These are phyloP conservation scores for Fraxinus anomala DNA, from an alignment of 257 asterid genomes.

Conservation along the genomic window DNA sequence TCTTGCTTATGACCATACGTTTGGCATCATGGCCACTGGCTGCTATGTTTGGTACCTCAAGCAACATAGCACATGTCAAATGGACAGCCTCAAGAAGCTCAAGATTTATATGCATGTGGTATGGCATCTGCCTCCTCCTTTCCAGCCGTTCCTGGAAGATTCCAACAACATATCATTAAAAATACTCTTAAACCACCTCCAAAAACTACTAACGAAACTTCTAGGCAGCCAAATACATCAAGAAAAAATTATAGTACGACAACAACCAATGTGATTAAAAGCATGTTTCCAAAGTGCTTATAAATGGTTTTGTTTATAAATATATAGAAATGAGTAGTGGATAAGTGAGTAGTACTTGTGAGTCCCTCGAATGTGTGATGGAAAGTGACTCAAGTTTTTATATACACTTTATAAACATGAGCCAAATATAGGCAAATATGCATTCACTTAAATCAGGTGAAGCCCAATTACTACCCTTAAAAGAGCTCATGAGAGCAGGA, in stretches of 20 bases:
- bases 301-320: too few species aligned
- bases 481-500: neutral
- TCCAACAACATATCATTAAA: neutral
- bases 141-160: slow-evolving; percentile 77
- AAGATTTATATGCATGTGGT: slow-evolving; percentile 96
- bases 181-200: neutral
- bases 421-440: neutral
- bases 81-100: slow-evolving; percentile 98
- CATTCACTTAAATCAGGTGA: neutral
- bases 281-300: too few species aligned
- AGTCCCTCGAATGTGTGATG: too few species aligned
- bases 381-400: too few species aligned
- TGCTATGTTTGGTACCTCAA: slow-evolving; percentile 98
- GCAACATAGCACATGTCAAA: slow-evolving; percentile 87
- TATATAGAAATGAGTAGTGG: too few species aligned
- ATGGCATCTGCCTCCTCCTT: slow-evolving; percentile 98
- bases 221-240: neutral
- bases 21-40: slow-evolving; percentile 79
- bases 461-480: neutral
- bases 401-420: too few species aligned
- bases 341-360: too few species aligned
- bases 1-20: slow-evolving; percentile 82
- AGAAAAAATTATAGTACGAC: too few species aligned
- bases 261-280: too few species aligned
- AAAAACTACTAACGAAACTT: neutral